A percentile compares a stretch with the other conserved stretches of the same genome.
Conservation (phyloP, 2,329 filamentous ascomycete species). For the Colletotrichum shisoi region DNA sequence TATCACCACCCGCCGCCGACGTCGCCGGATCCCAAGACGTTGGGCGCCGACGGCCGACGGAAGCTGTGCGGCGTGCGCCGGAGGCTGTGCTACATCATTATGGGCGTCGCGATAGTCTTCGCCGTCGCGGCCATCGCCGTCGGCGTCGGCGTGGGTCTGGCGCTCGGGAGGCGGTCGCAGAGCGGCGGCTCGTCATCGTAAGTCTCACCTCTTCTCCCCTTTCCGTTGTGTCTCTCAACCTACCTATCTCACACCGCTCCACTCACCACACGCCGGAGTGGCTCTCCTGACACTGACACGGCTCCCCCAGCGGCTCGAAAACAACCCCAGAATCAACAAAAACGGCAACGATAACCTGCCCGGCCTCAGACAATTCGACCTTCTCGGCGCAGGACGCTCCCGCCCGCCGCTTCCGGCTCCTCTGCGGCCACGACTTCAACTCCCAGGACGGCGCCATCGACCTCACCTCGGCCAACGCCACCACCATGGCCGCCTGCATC, state of each 20-base stretch:
- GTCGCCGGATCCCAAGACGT: not conserved
- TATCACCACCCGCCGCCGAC: slow-evolving; percentile 22
- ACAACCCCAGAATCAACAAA: slow-evolving; percentile 19
- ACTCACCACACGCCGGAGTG: no score
- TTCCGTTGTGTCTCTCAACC: not conserved
- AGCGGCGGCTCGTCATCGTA: slow-evolving; percentile 14
- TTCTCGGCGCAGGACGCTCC: slow-evolving; percentile 28
- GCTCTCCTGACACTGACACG: not conserved
- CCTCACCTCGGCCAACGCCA: slow-evolving; percentile 29
- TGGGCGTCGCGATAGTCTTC: slow-evolving; percentile 39
- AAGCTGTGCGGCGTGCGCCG: slow-evolving; percentile 42
- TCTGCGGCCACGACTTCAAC: slow-evolving; percentile 42
- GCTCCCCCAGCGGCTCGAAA: not conserved
- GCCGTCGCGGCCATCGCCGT: slow-evolving; percentile 41
- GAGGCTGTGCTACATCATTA: slow-evolving; percentile 41
- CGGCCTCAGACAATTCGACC: slow-evolving; percentile 34
- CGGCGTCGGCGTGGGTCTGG: slow-evolving; percentile 42
- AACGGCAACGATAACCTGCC: slow-evolving; percentile 38
- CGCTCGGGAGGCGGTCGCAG: slow-evolving; percentile 28
- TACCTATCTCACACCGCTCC: not conserved
- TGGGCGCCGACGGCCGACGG: slow-evolving; percentile 13
- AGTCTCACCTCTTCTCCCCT: not conserved
- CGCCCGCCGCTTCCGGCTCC: slow-evolving; percentile 33
- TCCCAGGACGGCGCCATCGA: slow-evolving; percentile 35
- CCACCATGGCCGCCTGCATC: slow-evolving; percentile 42